phyloP scores from a whole-genome alignment of 2,329 filamentous ascomycete species.

The Grosmannia serpens region DNA sequence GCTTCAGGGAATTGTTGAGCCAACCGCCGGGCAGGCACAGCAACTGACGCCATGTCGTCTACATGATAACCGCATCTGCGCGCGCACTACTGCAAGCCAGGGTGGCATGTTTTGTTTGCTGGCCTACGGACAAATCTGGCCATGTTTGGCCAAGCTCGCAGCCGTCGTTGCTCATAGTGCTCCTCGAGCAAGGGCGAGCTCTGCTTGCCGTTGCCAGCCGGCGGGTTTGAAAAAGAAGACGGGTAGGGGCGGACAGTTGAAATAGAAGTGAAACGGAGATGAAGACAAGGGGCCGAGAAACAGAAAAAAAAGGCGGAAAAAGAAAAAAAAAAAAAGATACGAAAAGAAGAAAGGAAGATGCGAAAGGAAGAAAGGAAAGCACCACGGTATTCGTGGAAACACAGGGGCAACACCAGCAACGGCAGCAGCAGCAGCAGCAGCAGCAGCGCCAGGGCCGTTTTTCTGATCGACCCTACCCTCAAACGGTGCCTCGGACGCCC shows the following conservation, averaged over 20 bases:
- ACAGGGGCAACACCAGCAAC: too few species aligned
- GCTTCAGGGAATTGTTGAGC: neutral
- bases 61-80: neutral
- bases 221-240: too few species aligned
- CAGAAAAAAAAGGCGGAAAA: neutral
- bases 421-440: too few species aligned
- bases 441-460: too few species aligned
- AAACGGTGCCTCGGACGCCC: too few species aligned
- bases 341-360: neutral
- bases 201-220: too few species aligned
- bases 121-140: neutral
- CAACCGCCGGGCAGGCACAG: neutral
- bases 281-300: too few species aligned
- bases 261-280: neutral
- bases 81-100: neutral
- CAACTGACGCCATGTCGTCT: conserved; percentile 1
- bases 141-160: neutral
- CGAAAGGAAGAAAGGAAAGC: neutral
- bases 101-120: neutral
- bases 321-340: neutral
- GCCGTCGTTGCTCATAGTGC: too few species aligned
- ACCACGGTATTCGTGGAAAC: too few species aligned
- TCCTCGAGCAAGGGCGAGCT: too few species aligned
- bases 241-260: too few species aligned
- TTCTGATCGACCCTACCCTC: too few species aligned